Percentiles rank a stretch among this genome's conserved stretches.
These are phyloP conservation scores for Crinitomyces ghanaensis DNA, from an alignment of 805 yeast genomes.

Conservation along the genomic window DNA sequence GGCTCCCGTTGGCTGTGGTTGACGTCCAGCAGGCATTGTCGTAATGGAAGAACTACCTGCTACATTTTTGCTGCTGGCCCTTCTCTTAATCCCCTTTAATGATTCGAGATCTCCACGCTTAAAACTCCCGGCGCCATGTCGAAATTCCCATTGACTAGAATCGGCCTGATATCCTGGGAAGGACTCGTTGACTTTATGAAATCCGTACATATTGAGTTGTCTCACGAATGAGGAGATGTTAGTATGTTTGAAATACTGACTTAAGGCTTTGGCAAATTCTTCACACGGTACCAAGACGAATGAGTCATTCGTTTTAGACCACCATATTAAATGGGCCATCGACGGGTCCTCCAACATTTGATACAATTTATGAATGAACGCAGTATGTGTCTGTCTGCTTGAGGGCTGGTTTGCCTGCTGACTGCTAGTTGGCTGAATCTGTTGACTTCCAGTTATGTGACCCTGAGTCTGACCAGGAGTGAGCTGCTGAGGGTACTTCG, in stretches of 20 bases:
- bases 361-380: slow-evolving; percentile 82
- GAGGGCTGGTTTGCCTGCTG: too few relatives aligned
- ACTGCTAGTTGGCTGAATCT: too few relatives aligned
- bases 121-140: slow-evolving; percentile 69
- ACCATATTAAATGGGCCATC: slow-evolving; percentile 70
- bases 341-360: slow-evolving; percentile 70
- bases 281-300: slow-evolving; percentile 79
- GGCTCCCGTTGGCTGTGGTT: too few relatives aligned
- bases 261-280: slow-evolving; percentile 66
- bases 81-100: slow-evolving; percentile 63
- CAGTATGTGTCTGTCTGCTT: too few relatives aligned
- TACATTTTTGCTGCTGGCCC: too few relatives aligned
- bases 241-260: slow-evolving; percentile 79
- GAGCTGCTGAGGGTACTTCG: too few relatives aligned
- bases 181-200: slow-evolving; percentile 52
- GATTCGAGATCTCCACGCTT: slow-evolving; percentile 70
- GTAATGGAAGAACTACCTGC: too few relatives aligned
- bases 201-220: slow-evolving; percentile 93
- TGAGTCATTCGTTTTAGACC: slow-evolving; percentile 62
- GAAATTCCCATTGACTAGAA: slow-evolving; percentile 64
- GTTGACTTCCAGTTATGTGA: too few relatives aligned
- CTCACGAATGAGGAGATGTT: slow-evolving; percentile 89
- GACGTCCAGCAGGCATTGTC: too few relatives aligned
- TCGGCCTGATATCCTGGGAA: slow-evolving; percentile 18
- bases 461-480: too few relatives aligned